These are phyloP conservation scores for Sphagnum fallax DNA, from an alignment of 228 moss, liverwort and hornwort species.

Conservation along the genomic window DNA sequence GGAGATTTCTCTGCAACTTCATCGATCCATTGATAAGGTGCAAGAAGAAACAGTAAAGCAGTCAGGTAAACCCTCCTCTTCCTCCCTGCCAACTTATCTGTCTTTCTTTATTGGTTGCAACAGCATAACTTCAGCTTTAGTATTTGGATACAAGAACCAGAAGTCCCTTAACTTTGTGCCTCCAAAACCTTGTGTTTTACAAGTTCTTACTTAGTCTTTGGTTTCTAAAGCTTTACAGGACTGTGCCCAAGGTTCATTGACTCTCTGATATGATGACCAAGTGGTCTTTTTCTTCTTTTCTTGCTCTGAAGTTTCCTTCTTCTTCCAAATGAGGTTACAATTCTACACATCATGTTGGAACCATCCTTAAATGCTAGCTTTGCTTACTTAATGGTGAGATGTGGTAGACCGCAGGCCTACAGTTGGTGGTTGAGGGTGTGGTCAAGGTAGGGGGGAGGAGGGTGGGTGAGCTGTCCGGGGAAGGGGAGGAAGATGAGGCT, in stretches of 20 bases:
- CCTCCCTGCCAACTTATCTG: not conserved
- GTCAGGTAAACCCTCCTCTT: slow-evolving; percentile 33
- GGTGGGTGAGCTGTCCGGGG: slow-evolving; percentile 53
- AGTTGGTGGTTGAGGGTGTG: slow-evolving; percentile 61
- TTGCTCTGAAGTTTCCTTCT: too few species aligned
- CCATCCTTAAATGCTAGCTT: too few species aligned
- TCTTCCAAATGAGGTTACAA: not conserved
- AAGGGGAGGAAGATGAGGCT: slow-evolving; percentile 43
- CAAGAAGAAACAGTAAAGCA: slow-evolving; percentile 89
- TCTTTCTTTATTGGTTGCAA: not conserved
- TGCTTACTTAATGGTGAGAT: too few species aligned
- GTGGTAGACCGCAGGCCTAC: slow-evolving; percentile 66
- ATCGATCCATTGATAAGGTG: slow-evolving; percentile 65
- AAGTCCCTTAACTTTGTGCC: not conserved
- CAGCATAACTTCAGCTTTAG: not conserved
- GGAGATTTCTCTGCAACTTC: too few species aligned
- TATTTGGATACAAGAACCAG: not conserved
- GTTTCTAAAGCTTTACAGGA: too few species aligned
- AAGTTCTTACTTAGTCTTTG: too few species aligned
- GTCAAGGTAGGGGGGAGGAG: slow-evolving; percentile 74
- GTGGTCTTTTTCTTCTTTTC: not conserved
- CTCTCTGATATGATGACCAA: too few species aligned
- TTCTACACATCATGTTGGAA: too few species aligned
- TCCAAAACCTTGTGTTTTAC: too few species aligned
- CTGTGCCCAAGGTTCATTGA: too few species aligned